These are phyloP conservation scores for Hanseniaspora guilliermondii DNA, from an alignment of 805 yeast genomes.

Conservation along the genomic window DNA sequence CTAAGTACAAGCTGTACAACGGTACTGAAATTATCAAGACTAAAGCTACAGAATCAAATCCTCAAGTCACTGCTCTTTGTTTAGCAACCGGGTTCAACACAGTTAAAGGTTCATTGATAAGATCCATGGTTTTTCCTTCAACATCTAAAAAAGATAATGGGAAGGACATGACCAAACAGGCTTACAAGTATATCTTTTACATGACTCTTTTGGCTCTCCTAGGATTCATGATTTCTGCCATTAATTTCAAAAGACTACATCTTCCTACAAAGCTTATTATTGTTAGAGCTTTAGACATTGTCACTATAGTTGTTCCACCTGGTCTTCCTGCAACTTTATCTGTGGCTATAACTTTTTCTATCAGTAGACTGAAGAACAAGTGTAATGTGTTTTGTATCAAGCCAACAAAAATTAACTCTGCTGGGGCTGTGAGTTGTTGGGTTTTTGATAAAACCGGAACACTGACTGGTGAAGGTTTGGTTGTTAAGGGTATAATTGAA, in stretches of 20 bases:
- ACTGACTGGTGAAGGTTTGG: constrained; percentile 90
- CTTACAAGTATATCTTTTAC: constrained; percentile 89
- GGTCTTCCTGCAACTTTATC: constrained; percentile 96
- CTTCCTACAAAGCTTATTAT: constrained; percentile 58
- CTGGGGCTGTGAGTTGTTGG: constrained; percentile 80
- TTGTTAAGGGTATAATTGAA: constrained; percentile 56
- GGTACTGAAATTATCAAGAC: constrained; percentile 86
- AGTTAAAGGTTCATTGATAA: constrained; percentile 82
- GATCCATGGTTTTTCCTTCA: constrained; percentile 94
- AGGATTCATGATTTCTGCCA: constrained; percentile 76
- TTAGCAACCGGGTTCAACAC: constrained; percentile 88
- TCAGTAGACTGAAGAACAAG: constrained; percentile 55
- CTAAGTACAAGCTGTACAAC: constrained; percentile 65
- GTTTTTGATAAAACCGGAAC: constrained; percentile 98
- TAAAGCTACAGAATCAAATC: constrained; percentile 43
- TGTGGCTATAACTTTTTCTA: constrained; percentile 89
- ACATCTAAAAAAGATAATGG: constrained; percentile 46
- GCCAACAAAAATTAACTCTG: constrained; percentile 90
- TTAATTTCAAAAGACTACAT: constrained; percentile 68
- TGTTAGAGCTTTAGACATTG: constrained; percentile 80
- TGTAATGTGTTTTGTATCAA: constrained; percentile 70
- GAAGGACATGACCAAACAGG: constrained; percentile 74
- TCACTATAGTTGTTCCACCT: constrained; percentile 96
- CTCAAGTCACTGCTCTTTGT: constrained; percentile 68
- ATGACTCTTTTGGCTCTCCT: constrained; percentile 75